Percentiles rank a stretch among this genome's conserved stretches.
phyloP scores from a whole-genome alignment of 2,329 filamentous ascomycete species.

The Aureobasidium zeae region DNA sequence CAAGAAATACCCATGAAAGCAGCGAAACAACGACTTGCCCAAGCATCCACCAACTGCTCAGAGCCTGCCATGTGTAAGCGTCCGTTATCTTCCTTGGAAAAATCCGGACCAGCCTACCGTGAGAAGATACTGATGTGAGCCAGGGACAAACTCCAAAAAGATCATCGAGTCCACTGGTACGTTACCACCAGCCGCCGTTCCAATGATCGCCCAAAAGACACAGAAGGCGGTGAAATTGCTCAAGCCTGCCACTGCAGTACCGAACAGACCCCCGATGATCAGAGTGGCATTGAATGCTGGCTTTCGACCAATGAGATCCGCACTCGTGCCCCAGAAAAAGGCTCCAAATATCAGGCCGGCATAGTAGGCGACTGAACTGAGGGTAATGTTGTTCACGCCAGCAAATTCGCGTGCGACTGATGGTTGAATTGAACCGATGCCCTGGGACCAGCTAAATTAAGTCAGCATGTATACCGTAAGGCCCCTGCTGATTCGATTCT shows the following conservation, averaged over 20 bases:
- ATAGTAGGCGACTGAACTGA: conserved; percentile 34
- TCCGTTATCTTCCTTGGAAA: neutral
- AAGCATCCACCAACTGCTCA: conserved; percentile 55
- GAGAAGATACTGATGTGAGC: conserved; percentile 61
- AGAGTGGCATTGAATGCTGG: conserved; percentile 75
- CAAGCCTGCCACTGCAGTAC: conserved; percentile 58
- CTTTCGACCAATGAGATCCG: conserved; percentile 68
- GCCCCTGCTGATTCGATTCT: conserved; percentile 46
- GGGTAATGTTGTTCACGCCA: neutral
- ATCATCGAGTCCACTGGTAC: conserved; percentile 70
- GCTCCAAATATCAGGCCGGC: conserved; percentile 68
- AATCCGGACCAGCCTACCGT: conserved; percentile 65
- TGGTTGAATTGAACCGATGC: conserved; percentile 3
- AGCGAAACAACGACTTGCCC: conserved; percentile 65
- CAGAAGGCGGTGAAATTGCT: conserved; percentile 53
- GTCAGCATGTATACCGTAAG: neutral
- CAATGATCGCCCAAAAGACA: conserved; percentile 12
- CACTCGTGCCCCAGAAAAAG: conserved; percentile 70
- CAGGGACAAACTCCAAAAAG: conserved; percentile 75
- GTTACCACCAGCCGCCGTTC: conserved; percentile 46
- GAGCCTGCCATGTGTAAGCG: neutral
- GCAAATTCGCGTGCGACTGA: neutral
- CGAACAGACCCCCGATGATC: conserved; percentile 61
- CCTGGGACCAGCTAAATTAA: neutral
- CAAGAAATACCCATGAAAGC: conserved; percentile 67